Evolutionary conservation across 441 rosid species (phyloP).

Genomic region (Adansonia grandidieri): DNA sequence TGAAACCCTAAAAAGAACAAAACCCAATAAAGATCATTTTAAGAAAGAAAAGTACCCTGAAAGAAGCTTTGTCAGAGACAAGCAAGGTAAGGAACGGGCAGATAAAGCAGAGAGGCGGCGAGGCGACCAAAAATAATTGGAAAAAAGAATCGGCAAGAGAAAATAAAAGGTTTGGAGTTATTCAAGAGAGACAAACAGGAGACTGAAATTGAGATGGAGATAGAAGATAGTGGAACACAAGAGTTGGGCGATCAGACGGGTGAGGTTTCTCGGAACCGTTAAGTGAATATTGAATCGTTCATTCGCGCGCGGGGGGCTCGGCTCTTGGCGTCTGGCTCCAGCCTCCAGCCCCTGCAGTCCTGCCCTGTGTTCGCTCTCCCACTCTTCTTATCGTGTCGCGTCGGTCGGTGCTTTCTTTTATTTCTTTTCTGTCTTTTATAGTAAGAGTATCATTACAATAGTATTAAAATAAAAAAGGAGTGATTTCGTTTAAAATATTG

Average conservation of each 20-base stretch:
- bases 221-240: not conserved
- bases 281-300: conserved; percentile 37
- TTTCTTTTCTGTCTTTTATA: not conserved
- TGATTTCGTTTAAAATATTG: no score
- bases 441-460: no score
- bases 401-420: not conserved
- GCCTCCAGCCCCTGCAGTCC: not conserved
- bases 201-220: not conserved
- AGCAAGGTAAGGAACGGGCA: conserved; percentile 23
- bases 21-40: not conserved
- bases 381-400: not conserved
- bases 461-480: no score
- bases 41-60: not conserved
- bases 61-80: not conserved
- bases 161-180: conserved; percentile 14
- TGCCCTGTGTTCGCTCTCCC: not conserved
- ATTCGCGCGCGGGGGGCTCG: conserved; percentile 44
- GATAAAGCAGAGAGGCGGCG: not conserved
- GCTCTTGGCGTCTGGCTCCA: conserved; percentile 30
- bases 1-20: conserved; percentile 24
- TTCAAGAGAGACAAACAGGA: not conserved
- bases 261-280: conserved; percentile 50
- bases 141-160: not conserved
- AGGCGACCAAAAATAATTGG: not conserved
- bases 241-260: conserved; percentile 28